phyloP scores from a whole-genome alignment of 73 alveolate species.

The Tetrahymena elliotti region DNA sequence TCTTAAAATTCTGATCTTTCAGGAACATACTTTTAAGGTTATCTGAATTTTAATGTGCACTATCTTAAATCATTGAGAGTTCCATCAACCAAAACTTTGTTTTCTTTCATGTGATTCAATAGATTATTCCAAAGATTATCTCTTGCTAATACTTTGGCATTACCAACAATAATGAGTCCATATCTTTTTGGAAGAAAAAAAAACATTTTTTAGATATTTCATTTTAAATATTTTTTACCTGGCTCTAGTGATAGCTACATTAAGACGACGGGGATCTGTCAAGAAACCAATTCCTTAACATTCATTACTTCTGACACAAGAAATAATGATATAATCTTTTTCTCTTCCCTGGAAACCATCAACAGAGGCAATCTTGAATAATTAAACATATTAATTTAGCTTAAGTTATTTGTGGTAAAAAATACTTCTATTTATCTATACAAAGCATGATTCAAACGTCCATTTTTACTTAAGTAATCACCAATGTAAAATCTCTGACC shows the following conservation, averaged over 20 bases:
- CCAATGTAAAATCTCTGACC: constrained; percentile 94
- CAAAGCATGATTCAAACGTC: constrained; percentile 45
- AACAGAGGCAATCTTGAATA: constrained; percentile 76
- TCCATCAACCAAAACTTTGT: constrained; percentile 95
- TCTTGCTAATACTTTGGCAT: constrained; percentile 81
- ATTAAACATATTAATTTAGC: background rate
- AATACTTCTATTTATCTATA: constrained; percentile 48
- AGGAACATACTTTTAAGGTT: constrained; percentile 60
- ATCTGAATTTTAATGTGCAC: constrained; percentile 49
- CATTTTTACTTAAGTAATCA: constrained; percentile 67
- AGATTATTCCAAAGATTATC: constrained; percentile 82
- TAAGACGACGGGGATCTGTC: constrained; percentile 97
- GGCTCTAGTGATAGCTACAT: constrained; percentile 99
- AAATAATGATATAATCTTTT: constrained; percentile 95
- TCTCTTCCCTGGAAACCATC: constrained; percentile 99
- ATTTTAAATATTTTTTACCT: background rate
- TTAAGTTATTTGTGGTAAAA: background rate
- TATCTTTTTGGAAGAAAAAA: constrained; percentile 29
- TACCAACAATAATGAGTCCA: constrained; percentile 97
- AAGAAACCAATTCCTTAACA: constrained; percentile 94
- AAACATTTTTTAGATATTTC: background rate
- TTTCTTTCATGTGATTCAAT: constrained; percentile 90
- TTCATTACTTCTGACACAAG: constrained; percentile 97
- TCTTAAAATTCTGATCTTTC: constrained; percentile 39
- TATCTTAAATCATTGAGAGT: constrained; percentile 61